phyloP scores from a whole-genome alignment of 106 monocot species.

The Dendrobium officinale region DNA sequence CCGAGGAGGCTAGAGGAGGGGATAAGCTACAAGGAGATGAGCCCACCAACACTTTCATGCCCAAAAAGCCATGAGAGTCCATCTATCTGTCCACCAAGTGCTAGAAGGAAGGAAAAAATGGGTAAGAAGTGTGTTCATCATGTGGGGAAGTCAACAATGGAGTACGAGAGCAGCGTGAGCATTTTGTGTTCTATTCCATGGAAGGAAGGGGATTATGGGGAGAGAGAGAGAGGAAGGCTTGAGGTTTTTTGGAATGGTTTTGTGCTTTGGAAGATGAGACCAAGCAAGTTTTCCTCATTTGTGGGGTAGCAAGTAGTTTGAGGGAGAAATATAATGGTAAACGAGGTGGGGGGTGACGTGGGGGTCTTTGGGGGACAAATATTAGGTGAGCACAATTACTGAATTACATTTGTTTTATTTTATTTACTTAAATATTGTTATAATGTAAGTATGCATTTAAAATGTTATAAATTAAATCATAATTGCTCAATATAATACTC shows the following conservation, averaged over 20 bases:
- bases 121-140: background rate
- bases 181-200: background rate
- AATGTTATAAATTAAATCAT: background rate
- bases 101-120: background rate
- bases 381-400: background rate
- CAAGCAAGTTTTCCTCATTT: background rate
- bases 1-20: background rate
- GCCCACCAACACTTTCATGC: constrained; percentile 7
- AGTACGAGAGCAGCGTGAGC: background rate
- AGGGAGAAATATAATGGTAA: background rate
- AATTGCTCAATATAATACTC: background rate
- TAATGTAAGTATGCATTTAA: background rate
- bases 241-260: constrained; percentile 8
- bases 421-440: background rate
- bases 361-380: background rate
- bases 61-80: constrained; percentile 1
- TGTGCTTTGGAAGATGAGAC: background rate
- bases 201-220: background rate
- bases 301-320: background rate
- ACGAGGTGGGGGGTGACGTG: background rate
- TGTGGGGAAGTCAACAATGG: background rate
- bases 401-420: background rate
- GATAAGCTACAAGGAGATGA: constrained; percentile 9
- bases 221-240: background rate
- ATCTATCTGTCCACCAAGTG: background rate